Conservation (phyloP, 805 yeast species). For the Candida lessepsii region DNA sequence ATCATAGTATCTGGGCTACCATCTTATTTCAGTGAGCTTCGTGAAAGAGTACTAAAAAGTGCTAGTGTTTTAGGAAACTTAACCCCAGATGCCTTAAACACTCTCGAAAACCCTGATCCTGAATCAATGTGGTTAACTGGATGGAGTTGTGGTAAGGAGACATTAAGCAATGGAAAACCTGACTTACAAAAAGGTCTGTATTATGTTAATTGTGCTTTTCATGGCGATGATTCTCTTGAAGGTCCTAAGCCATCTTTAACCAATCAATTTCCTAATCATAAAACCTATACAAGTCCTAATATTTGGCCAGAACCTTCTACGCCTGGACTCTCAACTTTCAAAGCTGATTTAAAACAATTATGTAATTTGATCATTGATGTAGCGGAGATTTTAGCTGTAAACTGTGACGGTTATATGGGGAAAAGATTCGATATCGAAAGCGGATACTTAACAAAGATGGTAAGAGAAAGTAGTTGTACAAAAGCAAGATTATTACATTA, state of each 20-base stretch:
- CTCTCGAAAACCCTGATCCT: slow-evolving; percentile 45
- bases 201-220: slow-evolving; percentile 59
- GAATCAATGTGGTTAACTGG: slow-evolving; percentile 56
- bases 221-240: slow-evolving; percentile 39
- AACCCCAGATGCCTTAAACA: slow-evolving; percentile 29
- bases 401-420: slow-evolving; percentile 48
- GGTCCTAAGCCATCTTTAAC: slow-evolving; percentile 43
- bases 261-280: slow-evolving; percentile 30
- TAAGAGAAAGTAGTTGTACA: slow-evolving; percentile 49
- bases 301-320: slow-evolving; percentile 45
- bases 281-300: slow-evolving; percentile 49
- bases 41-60: slow-evolving; percentile 42
- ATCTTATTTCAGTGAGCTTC: slow-evolving; percentile 30
- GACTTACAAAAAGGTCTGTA: slow-evolving; percentile 56
- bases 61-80: slow-evolving; percentile 44
- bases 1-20: slow-evolving; percentile 48
- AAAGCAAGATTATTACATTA: slow-evolving; percentile 60
- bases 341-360: slow-evolving; percentile 35
- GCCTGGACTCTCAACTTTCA: slow-evolving; percentile 30
- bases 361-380: slow-evolving; percentile 48
- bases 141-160: slow-evolving; percentile 61
- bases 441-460: slow-evolving; percentile 44
- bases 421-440: slow-evolving; percentile 27
- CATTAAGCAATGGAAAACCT: slow-evolving; percentile 40
- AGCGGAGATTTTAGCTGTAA: slow-evolving; percentile 50